Evolutionary conservation across 2,329 filamentous ascomycete genomes (phyloP).

Genomic region (Diaporthe vexans): DNA sequence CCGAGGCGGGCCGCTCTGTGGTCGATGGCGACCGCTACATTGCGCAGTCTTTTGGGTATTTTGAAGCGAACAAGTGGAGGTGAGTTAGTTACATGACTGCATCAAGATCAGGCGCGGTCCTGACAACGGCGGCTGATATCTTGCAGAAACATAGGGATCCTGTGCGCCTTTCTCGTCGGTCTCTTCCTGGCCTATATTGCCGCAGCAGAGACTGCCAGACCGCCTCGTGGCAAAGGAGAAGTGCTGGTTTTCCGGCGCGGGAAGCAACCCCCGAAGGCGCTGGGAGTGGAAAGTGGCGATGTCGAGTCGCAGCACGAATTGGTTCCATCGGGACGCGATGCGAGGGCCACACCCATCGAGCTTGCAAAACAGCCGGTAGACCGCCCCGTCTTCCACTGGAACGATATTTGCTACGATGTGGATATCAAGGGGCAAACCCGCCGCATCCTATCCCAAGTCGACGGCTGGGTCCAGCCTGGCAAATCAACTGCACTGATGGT

Average conservation of each 20-base stretch:
- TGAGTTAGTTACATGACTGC: not conserved
- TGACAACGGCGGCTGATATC: not conserved
- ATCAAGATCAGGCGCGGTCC: not conserved
- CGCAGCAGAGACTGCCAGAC: slow-evolving; percentile 62
- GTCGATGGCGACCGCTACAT: slow-evolving; percentile 5
- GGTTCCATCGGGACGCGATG: not conserved
- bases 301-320: slow-evolving; percentile 14
- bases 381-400: slow-evolving; percentile 7
- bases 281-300: not conserved
- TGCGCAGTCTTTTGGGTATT: not conserved
- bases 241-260: slow-evolving; percentile 69
- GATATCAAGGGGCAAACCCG: not conserved
- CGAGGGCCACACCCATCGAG: not conserved
- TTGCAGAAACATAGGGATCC: slow-evolving; percentile 62
- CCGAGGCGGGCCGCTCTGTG: not conserved
- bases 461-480: slow-evolving; percentile 16
- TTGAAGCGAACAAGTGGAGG: slow-evolving; percentile 14
- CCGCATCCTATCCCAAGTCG: not conserved
- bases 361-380: not conserved
- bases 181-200: slow-evolving; percentile 68
- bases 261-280: slow-evolving; percentile 45
- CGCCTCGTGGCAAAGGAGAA: slow-evolving; percentile 64
- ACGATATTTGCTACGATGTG: slow-evolving; percentile 3
- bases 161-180: slow-evolving; percentile 67
- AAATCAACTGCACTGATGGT: slow-evolving; percentile 12